Percentiles rank a stretch among this genome's conserved stretches.
These are phyloP conservation scores for Talaromyces nanjingensis DNA, from an alignment of 495 filamentous ascomycete species.

Conservation along the genomic window DNA sequence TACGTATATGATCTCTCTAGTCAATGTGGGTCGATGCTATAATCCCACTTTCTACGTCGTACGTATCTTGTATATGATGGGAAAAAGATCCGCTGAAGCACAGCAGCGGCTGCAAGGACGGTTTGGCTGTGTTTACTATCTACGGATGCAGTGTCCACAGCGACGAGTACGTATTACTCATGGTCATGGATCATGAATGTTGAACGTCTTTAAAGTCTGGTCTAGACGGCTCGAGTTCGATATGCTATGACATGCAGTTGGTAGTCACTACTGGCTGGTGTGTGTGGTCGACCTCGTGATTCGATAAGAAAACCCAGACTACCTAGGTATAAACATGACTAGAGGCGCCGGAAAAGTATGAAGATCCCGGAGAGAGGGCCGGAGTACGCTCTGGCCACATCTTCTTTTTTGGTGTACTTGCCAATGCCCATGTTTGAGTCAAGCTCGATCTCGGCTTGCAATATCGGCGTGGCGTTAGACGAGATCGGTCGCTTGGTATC, in stretches of 20 bases:
- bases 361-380: not conserved
- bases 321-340: not conserved
- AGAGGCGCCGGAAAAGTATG: not conserved
- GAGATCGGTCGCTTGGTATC: not conserved
- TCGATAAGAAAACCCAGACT: not conserved
- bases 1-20: conserved; percentile 5
- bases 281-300: not conserved
- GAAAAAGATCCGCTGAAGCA: not conserved
- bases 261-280: not conserved
- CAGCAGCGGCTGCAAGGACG: conserved; percentile 1
- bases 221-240: not conserved
- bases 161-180: not conserved
- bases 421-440: not conserved
- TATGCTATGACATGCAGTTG: not conserved
- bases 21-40: not conserved
- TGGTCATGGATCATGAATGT: not conserved
- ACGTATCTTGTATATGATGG: not conserved
- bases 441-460: conserved; percentile 1
- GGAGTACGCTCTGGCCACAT: conserved; percentile 5
- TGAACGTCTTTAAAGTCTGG: not conserved
- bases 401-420: conserved; percentile 4
- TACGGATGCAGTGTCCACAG: not conserved
- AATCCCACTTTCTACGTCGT: not conserved
- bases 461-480: not conserved
- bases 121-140: not conserved